Conservation (phyloP, 768 basidiomycete genomes). For the Kwoniella heveanensis region DNA sequence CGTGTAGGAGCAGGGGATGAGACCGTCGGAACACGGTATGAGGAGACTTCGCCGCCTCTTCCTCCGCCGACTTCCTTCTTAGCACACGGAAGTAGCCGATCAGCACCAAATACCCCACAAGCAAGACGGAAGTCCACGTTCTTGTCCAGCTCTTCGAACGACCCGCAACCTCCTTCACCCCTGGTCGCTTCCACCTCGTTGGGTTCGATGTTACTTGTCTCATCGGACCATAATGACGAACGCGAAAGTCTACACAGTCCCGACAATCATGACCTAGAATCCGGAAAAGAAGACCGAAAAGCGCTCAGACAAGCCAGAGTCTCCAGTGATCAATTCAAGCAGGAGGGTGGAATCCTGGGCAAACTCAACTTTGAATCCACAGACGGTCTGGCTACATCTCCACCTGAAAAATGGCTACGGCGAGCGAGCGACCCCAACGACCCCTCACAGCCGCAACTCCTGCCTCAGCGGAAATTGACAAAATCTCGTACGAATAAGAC, state of each 20-base stretch:
- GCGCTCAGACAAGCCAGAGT: slow-evolving; percentile 12
- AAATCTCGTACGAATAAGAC: background rate
- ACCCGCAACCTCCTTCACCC: slow-evolving; percentile 3
- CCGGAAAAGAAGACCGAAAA: background rate
- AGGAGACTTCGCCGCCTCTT: background rate
- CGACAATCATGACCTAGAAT: background rate
- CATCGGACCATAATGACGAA: background rate
- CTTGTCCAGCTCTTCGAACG: slow-evolving; percentile 4
- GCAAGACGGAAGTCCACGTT: slow-evolving; percentile 8
- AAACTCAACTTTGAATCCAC: slow-evolving; percentile 25
- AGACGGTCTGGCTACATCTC: background rate
- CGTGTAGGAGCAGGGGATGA: background rate
- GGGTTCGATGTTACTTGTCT: background rate
- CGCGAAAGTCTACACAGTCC: slow-evolving; percentile 1
- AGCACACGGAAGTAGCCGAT: background rate
- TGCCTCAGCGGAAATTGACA: background rate
- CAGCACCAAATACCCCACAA: slow-evolving; percentile 13
- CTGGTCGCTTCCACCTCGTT: background rate
- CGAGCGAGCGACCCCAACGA: background rate
- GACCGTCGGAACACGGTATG: slow-evolving; percentile 8
- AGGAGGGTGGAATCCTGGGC: slow-evolving; percentile 41
- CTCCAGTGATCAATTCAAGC: slow-evolving; percentile 25
- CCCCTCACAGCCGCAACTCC: background rate
- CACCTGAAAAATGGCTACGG: slow-evolving; percentile 7
- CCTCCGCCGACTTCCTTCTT: background rate